phyloP scores from a whole-genome alignment of 177 flowering plant species.

The Vitis hybrid region DNA sequence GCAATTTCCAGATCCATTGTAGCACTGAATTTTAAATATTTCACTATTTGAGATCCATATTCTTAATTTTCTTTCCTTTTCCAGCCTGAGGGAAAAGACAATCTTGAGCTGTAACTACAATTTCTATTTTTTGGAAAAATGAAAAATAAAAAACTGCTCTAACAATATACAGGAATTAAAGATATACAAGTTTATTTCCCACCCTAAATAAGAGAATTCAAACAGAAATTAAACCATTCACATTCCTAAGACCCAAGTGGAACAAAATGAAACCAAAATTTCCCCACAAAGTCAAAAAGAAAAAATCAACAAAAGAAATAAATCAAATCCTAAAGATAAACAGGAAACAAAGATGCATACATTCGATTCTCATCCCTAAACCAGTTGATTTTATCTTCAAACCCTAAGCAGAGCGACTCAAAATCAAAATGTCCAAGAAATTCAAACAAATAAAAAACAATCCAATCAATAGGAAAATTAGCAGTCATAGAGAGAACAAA shows the following conservation, averaged over 20 bases:
- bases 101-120: too few species aligned
- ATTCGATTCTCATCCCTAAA: neutral
- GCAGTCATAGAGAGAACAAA: too few species aligned
- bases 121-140: too few species aligned
- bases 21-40: too few species aligned
- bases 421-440: neutral
- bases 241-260: neutral
- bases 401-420: too few species aligned
- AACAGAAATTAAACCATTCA: neutral
- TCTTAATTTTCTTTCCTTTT: too few species aligned
- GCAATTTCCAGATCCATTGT: too few species aligned
- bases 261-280: neutral
- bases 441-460: neutral
- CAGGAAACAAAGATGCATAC: neutral
- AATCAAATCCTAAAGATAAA: neutral
- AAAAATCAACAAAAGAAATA: neutral
- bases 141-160: too few species aligned
- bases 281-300: neutral
- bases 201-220: neutral
- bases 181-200: neutral
- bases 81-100: too few species aligned
- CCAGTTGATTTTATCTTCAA: neutral
- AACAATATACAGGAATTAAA: too few species aligned
- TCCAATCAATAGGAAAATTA: too few species aligned
- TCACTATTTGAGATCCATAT: too few species aligned